Evolutionary conservation across 75 land plant genomes (phyloP), one percentile per base, ranked within the genome.

Genomic region (Selaginella tamariscina): DNA sequence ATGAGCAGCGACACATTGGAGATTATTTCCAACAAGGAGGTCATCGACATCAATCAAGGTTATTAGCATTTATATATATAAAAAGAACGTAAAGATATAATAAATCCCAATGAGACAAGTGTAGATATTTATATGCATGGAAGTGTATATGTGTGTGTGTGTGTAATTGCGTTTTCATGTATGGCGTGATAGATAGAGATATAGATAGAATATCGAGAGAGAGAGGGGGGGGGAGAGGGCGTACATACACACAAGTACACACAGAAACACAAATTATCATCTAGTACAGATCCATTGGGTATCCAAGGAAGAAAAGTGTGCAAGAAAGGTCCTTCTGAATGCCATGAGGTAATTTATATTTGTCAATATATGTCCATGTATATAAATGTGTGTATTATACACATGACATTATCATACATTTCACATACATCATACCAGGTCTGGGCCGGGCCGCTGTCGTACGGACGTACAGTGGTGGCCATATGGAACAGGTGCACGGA

Each of bases 401-500:
- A n/a, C n/a, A n/a, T n/a, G n/a, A n/a, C n/a, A n/a, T n/a, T n/a
- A n/a, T n/a, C n/a, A n/a, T 15, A 5, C 49, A 39, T 5, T 39
- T 39, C 49, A 5, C 49, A 15, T 39, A 39, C 11, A 5, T 39
- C 15, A 5, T 11, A 71, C 67, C 54, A 91, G 97, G 82, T 88
- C 18, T 91, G 97, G 97, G 86, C 97, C 24, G 97, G 97, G 44
- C 94, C 97, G n/a, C 68, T 91, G 24, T 84, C 89, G 39, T 78
- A 44, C 32, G 56, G 75, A 2, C 83, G 85, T n/a, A 65, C 79
- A 32, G 95, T 65, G 32, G 89, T 91, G 65, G 76, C 76, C 24
- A 30, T 91, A 0, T 91, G 97, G 97, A 91, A 91, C 66, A 75
- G 94, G 54, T 83, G 94, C 56, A 68, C 77, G 20, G 59, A 80